Evolutionary conservation across 352 stramenopile species (phyloP).

Genomic region (Peronosclerospora sorghi): DNA sequence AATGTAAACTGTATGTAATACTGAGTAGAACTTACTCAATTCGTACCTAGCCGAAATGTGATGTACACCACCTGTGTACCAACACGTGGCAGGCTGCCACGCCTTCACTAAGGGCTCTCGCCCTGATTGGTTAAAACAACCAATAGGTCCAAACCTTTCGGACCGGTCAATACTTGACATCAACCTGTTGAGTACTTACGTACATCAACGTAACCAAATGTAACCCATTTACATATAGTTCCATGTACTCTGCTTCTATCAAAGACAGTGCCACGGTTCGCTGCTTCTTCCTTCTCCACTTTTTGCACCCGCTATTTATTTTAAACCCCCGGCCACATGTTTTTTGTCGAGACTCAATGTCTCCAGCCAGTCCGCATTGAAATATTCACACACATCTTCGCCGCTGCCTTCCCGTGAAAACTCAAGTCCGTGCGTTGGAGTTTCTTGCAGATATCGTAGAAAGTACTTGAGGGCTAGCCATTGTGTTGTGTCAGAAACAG

Average conservation of each 20-base stretch:
- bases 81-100: too few relatives aligned
- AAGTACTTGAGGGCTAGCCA: background rate
- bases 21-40: too few relatives aligned
- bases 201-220: too few relatives aligned
- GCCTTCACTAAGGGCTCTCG: too few relatives aligned
- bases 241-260: background rate
- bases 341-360: background rate
- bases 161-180: too few relatives aligned
- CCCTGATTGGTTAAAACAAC: too few relatives aligned
- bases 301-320: background rate
- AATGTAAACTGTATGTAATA: too few relatives aligned
- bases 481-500: background rate
- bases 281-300: background rate
- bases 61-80: too few relatives aligned
- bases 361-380: background rate
- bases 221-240: too few relatives aligned
- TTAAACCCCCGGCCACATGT: background rate
- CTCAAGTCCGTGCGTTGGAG: background rate
- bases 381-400: background rate
- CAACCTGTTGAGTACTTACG: too few relatives aligned
- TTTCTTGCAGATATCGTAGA: background rate
- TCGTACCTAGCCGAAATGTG: too few relatives aligned
- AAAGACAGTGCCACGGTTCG: background rate
- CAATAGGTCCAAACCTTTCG: too few relatives aligned
- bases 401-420: background rate